Base-by-base conservation (phyloP, 1,284 basidiomycete species). In the Pseudozyma sp. region DNA sequence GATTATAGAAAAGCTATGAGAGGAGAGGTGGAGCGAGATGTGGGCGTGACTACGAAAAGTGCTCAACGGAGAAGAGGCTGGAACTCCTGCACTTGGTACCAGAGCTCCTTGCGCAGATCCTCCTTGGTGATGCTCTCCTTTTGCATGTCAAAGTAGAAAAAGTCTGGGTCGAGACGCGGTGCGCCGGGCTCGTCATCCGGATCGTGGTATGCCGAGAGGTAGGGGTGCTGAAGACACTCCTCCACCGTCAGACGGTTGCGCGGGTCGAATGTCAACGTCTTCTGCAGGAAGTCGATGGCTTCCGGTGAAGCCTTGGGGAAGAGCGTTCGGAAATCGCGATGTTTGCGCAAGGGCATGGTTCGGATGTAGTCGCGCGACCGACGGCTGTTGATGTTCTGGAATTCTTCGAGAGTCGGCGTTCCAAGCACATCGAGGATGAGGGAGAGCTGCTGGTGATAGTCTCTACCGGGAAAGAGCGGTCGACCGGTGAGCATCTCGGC, bases 401-500 rank as follows among this genome's bases (percentile, higher is more conserved):
- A 89, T 77, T 89, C 89, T 71, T 89, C 88, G 80, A 89, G 86
- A 3, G 87, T 87, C 3, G 88, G 88, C 9, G 88, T 89, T 16
- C 88, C 88, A 10, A 89, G 86, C 5, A 89, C 87, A 66, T 89
- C 88, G 62, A 90, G 85, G 74, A 89, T 89, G 42, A 89, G 82
- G 4, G 87, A 87, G 17, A 90, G 85, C 76, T 90, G 86, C 71
- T 87, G 86, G 61, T 87, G 86, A 51, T 83, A 84, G 69, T 84
- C 82, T 29, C 81, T 62, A 19, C 94, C 94, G 2, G 94, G 94
- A 86, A 97, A 97, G 52, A 97, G 86, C 0, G 94, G 92, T 80
- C 91, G 91, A 44, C 94, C 93, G 67, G 90, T 92, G 17, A 97
- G 76, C 94, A 97, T 96, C 85, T 97, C 94, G 0, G 94, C 94